phyloP scores from a whole-genome alignment of 208 protist genomes.

The Leishmania aethiopica region DNA sequence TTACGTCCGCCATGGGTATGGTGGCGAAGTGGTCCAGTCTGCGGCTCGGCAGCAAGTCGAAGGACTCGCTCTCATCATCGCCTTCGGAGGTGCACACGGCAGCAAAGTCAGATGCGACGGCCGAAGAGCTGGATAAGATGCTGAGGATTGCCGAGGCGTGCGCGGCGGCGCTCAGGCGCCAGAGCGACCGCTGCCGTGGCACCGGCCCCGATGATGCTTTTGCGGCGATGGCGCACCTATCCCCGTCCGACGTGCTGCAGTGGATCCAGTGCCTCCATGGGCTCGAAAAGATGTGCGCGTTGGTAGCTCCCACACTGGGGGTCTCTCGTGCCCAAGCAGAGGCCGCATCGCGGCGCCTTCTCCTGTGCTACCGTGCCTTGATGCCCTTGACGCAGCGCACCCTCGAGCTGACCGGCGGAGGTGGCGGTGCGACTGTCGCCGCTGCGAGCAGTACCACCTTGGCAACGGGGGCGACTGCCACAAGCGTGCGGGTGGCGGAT shows the following conservation, averaged over 20 bases:
- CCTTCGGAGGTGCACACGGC: not conserved
- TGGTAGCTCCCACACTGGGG: not conserved
- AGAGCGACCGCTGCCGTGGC: not conserved
- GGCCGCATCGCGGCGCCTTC: conserved; percentile 13
- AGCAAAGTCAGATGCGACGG: not conserved
- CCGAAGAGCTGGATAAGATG: conserved; percentile 21
- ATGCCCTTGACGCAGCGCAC: conserved; percentile 15
- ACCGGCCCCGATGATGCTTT: conserved; percentile 7
- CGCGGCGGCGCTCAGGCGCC: conserved; percentile 18
- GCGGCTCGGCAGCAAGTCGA: not conserved
- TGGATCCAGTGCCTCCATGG: conserved; percentile 36
- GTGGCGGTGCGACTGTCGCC: not conserved
- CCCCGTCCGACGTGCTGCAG: conserved; percentile 23
- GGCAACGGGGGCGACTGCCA: not conserved
- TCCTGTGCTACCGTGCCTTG: conserved; percentile 26
- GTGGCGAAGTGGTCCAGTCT: conserved; percentile 35
- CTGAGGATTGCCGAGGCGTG: conserved; percentile 22
- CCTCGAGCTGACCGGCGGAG: conserved; percentile 2
- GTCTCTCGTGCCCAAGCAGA: conserved; percentile 1
- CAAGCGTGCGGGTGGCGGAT: conserved; percentile 15
- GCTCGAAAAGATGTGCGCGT: conserved; percentile 22
- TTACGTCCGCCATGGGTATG: conserved; percentile 70
- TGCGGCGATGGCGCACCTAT: conserved; percentile 13
- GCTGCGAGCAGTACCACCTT: not conserved
- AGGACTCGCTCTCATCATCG: not conserved